A percentile compares a stretch with the other conserved stretches of the same genome.
These are phyloP conservation scores for Pseudogymnoascus sp. DNA, from an alignment of 2,329 filamentous ascomycete genomes.

Conservation along the genomic window DNA sequence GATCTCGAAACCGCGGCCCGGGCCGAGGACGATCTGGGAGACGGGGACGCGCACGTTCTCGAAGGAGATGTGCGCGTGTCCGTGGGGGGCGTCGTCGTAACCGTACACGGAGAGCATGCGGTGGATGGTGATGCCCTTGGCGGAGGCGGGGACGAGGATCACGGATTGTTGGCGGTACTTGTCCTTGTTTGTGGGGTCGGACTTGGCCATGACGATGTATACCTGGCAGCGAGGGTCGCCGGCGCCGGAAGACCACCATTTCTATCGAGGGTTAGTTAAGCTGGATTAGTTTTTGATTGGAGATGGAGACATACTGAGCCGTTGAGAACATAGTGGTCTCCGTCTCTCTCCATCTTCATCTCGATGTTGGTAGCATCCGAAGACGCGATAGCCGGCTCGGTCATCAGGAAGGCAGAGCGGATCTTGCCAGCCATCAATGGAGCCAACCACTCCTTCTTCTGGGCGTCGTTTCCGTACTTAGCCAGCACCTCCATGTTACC, in stretches of 20 bases:
- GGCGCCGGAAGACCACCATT: constrained; percentile 98
- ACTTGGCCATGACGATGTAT: constrained; percentile 97
- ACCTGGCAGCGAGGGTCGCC: constrained; percentile 87
- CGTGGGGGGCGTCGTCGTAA: constrained; percentile 96
- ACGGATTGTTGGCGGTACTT: constrained; percentile 90
- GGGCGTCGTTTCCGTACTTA: constrained; percentile 78
- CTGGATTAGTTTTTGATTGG: background rate
- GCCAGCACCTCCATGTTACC: constrained; percentile 94
- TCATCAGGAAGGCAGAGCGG: constrained; percentile 88
- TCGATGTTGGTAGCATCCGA: constrained; percentile 92
- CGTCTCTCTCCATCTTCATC: constrained; percentile 72
- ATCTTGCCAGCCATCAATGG: constrained; percentile 80
- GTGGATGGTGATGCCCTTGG: constrained; percentile 83
- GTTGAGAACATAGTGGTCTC: constrained; percentile 84
- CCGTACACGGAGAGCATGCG: constrained; percentile 92
- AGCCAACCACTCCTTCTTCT: constrained; percentile 76
- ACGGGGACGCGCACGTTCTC: constrained; percentile 81
- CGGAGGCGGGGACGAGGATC: constrained; percentile 72
- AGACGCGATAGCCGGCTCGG: constrained; percentile 79
- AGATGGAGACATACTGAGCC: constrained; percentile 53
- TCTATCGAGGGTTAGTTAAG: constrained; percentile 41
- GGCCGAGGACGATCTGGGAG: constrained; percentile 79
- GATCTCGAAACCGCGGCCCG: constrained; percentile 93
- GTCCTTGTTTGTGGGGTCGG: constrained; percentile 64
- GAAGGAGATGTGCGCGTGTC: constrained; percentile 89